A percentile compares a stretch with the other conserved stretches of the same genome.
These are phyloP conservation scores for Coniferiporia sulphurascens DNA, from an alignment of 1,284 basidiomycete genomes.

Conservation along the genomic window DNA sequence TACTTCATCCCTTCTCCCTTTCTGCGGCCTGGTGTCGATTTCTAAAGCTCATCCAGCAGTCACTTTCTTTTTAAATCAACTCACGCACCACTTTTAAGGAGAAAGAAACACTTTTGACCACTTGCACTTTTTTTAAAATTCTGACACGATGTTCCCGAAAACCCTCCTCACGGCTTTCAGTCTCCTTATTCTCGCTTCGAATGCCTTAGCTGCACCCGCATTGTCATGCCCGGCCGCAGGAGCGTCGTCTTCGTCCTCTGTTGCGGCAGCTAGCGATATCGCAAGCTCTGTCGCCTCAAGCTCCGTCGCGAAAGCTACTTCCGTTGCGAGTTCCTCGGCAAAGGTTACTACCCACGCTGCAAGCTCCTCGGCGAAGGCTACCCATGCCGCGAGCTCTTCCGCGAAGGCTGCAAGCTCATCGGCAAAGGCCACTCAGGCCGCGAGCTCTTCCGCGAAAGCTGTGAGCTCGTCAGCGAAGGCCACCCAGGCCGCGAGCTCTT, in stretches of 20 bases:
- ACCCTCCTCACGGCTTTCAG: neutral
- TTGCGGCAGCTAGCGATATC: neutral
- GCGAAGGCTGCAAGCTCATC: neutral
- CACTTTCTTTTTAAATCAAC: neutral
- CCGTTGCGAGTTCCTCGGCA: neutral
- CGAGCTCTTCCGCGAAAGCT: neutral
- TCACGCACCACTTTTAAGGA: neutral
- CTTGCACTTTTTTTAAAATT: neutral
- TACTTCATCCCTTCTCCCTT: neutral
- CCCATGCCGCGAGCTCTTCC: neutral
- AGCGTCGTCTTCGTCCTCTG: neutral
- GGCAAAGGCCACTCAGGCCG: neutral
- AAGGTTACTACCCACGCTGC: neutral
- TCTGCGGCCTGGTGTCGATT: conserved; percentile 8
- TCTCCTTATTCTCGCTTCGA: neutral
- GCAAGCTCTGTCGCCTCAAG: neutral
- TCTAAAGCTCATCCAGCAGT: conserved; percentile 6
- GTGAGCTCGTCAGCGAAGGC: neutral
- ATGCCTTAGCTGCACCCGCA: neutral
- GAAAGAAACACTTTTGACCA: neutral
- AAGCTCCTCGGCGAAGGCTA: neutral
- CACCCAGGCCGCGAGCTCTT: neutral
- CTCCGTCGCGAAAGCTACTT: neutral
- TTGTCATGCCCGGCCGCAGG: neutral
- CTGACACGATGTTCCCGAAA: conserved; percentile 6